These are phyloP conservation scores for Geopyxis carbonaria DNA, from an alignment of 495 filamentous ascomycete species.

Conservation along the genomic window DNA sequence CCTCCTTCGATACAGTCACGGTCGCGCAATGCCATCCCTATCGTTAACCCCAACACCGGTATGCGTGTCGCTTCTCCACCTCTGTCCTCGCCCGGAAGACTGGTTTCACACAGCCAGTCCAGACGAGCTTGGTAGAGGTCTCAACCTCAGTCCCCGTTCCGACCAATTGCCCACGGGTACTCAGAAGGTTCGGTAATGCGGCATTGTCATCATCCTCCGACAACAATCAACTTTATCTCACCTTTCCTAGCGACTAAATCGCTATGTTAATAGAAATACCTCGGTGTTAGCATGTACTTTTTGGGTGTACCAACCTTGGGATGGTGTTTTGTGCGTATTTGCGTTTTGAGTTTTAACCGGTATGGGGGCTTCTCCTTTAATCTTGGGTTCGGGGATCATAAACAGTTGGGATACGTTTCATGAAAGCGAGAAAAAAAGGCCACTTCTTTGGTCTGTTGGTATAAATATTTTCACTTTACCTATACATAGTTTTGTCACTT, in stretches of 20 bases:
- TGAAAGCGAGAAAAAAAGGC: conserved; percentile 17
- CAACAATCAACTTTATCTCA: conserved; percentile 17
- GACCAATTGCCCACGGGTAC: conserved; percentile 4
- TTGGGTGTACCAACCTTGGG: conserved; percentile 25
- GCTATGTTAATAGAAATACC: conserved; percentile 26
- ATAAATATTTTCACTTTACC: conserved; percentile 21
- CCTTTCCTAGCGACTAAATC: conserved; percentile 18
- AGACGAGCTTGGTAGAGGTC: conserved; percentile 22
- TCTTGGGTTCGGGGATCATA: conserved; percentile 22
- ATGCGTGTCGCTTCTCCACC: conserved; percentile 80
- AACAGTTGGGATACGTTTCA: conserved; percentile 8
- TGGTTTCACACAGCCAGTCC: conserved; percentile 17
- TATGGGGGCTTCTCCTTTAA: conserved; percentile 21
- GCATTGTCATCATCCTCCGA: conserved; percentile 16
- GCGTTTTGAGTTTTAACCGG: conserved; percentile 19
- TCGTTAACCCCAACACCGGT: conserved; percentile 90
- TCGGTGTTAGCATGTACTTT: conserved; percentile 26
- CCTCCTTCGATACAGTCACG: conserved; percentile 46
- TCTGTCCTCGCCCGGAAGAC: conserved; percentile 26
- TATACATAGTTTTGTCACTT: conserved; percentile 24
- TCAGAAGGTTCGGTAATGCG: conserved; percentile 15
- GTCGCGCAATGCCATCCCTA: conserved; percentile 89
- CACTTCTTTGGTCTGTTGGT: conserved; percentile 10
- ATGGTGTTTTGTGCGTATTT: conserved; percentile 25
- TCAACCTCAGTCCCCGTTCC: conserved; percentile 7